Base-by-base conservation (phyloP, 179 eudicot genomes). In the Spinacia oleracea region DNA sequence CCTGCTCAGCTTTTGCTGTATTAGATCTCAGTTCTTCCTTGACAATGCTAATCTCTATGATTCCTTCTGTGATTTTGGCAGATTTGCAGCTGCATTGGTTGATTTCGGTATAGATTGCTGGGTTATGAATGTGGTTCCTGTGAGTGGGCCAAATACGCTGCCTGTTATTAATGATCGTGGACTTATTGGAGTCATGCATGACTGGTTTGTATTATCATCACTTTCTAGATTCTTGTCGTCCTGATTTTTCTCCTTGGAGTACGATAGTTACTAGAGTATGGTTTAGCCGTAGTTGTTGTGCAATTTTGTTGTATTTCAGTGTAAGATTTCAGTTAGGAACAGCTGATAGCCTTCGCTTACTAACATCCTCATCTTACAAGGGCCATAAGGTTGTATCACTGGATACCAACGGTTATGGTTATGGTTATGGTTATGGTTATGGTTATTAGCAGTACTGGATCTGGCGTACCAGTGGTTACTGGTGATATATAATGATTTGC, bases 81-180 rank as follows among this genome's bases (percentile, higher is more conserved):
- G 99, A 83, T 96, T 96, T 89, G 97, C 99, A 74, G 91, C 96
- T 43, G 97, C 99, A 34, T 69, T 96, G 78, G 85, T 89, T 45
- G 83, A 92, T 77, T 73, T 88, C 53, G 73, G 84, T 60, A 68
- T 92, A 72, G 96, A 94, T 86, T 87, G 93, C 59, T 96, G 99
- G 99, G 98, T 96, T 69, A 84, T 96, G 68, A 96, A 96, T 79
- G 98, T 92, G 75, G 94, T 94, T 78, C 98, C 99, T 78, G 90
- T 88, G 79, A 94, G 97, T 79, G 99, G 97, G 40, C 90, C 92
- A 55, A 96, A 96, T 86, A 91, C 97, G 5, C 87, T 96, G 78
- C 97, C 98, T 29, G 97, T 94, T 69, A 96, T 96, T 45, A 90
- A 89, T 80, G 98, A 96, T 71, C 97, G 99, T 78, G 99, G 98